Evolutionary conservation across 768 basidiomycete species (phyloP).

Genomic region (Podaxis sp.): DNA sequence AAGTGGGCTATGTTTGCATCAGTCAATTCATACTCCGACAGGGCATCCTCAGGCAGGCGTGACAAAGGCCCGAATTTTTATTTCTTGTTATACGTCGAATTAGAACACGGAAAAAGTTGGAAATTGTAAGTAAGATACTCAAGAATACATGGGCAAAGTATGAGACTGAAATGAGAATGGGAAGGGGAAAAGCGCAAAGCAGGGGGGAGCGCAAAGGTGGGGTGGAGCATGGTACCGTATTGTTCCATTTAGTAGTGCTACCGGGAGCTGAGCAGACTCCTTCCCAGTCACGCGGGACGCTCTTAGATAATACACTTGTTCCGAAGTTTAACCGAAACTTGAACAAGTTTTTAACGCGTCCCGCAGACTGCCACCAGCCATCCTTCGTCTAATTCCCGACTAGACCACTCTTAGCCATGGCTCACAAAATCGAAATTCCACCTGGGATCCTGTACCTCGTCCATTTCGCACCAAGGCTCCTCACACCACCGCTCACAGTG

Average conservation of each 20-base stretch:
- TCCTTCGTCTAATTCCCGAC: too few species aligned
- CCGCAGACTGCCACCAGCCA: too few species aligned
- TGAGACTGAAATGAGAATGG: neutral
- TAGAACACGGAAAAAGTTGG: neutral
- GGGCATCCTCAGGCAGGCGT: neutral
- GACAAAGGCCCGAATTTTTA: neutral
- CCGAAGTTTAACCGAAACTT: too few species aligned
- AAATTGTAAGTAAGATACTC: neutral
- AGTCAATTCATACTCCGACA: neutral
- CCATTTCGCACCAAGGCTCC: conserved; percentile 19
- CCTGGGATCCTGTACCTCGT: too few species aligned
- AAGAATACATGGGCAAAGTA: neutral
- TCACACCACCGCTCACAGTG: conserved; percentile 21
- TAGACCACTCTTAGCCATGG: too few species aligned
- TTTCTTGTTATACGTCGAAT: too few species aligned
- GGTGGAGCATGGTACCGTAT: neutral
- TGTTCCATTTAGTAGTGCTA: too few species aligned
- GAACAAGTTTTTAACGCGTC: too few species aligned
- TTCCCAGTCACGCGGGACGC: too few species aligned
- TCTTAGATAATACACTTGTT: too few species aligned
- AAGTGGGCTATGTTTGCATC: neutral
- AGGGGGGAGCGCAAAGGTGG: neutral
- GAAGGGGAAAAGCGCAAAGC: neutral
- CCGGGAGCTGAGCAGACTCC: too few species aligned
- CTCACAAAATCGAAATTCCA: too few species aligned